Conservation (phyloP, 805 yeast species). For the Metschnikowia gelsemii region DNA sequence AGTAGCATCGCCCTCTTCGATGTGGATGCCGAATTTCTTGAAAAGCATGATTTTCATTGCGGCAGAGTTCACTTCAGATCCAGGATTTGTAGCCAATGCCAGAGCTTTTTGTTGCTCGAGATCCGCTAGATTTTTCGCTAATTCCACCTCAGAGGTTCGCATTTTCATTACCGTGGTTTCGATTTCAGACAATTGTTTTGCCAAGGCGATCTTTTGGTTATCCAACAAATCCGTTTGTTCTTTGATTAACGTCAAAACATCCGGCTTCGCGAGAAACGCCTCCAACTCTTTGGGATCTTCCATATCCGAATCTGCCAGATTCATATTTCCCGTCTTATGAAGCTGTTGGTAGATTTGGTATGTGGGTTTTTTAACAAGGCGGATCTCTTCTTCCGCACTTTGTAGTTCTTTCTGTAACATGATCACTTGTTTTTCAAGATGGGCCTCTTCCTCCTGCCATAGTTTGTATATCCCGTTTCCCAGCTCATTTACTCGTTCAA, state of each 20-base stretch:
- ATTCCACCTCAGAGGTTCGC: constrained; percentile 35
- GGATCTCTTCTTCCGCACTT: constrained; percentile 20
- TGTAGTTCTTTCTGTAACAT: constrained; percentile 19
- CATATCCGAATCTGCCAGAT: not conserved
- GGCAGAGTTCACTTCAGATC: constrained; percentile 43
- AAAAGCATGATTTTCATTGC: constrained; percentile 57
- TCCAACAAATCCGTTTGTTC: constrained; percentile 38
- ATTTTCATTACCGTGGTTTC: constrained; percentile 41
- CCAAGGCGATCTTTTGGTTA: constrained; percentile 48
- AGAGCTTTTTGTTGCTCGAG: constrained; percentile 31
- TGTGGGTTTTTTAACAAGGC: constrained; percentile 23
- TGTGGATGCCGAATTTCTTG: constrained; percentile 56
- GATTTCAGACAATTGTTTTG: constrained; percentile 52
- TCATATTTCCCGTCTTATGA: constrained; percentile 26
- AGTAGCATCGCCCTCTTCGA: constrained; percentile 36
- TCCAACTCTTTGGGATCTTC: no score
- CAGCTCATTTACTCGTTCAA: constrained; percentile 45
- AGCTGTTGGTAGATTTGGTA: constrained; percentile 24
- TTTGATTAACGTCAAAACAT: constrained; percentile 29
- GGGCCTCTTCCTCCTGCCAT: constrained; percentile 27
- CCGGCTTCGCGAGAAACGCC: no score
- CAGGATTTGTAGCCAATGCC: constrained; percentile 31
- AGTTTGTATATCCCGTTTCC: constrained; percentile 28
- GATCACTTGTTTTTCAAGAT: constrained; percentile 14
- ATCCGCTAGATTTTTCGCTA: constrained; percentile 37